Base-by-base conservation (phyloP, 495 filamentous ascomycete species). In the Aspergillus affinis region DNA sequence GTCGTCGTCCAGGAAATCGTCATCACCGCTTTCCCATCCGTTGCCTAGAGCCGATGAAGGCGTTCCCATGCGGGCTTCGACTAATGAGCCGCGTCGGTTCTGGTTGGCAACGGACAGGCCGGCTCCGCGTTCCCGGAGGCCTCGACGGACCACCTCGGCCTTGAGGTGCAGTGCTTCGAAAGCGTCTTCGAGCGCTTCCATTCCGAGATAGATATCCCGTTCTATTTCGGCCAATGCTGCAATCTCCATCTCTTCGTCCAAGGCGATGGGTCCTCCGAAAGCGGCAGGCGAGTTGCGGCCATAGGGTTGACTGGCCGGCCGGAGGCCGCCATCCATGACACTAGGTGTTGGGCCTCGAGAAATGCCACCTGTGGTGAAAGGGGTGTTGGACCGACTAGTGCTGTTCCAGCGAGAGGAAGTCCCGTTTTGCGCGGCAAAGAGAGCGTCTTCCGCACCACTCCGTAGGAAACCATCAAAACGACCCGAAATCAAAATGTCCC, bases 391-490 rank as follows among this genome's bases (percentile, higher is more conserved):
- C 17, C 80, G 76, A 44, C 73, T 79, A 51, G 72, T 79, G 50
- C 70, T 69, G 19, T 67, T 70, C 61, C 65, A 74, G 44, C 70
- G 74, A 36, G 58, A 55, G 18, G 62, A 61, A 13, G 56, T 64
- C 21, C 55, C 48, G 15, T 55, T 60, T 27, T 50, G 63, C 41
- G 51, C 52, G 44, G 64, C 51, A 13, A 60, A 84, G 48, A 81
- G 65, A 15, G 77, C 62, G 57, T 83, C 83, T 64, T 96, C 92
- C 32, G 89, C 90, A n/a, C 93, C 93, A 48, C 90, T 93, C 84
- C 93, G 94, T 19, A 98, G 84, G 76, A 98, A 98, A 5, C 93
- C 93, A 69, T 98, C 94, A 67, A 99, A 98, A 44, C 93, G 91
- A 26, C 95, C 95, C 0, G 93, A 97, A 27, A 88, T 90, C 30